Evolutionary conservation across 2,329 filamentous ascomycete genomes (phyloP).

Genomic region (Metarhizium sp.): DNA sequence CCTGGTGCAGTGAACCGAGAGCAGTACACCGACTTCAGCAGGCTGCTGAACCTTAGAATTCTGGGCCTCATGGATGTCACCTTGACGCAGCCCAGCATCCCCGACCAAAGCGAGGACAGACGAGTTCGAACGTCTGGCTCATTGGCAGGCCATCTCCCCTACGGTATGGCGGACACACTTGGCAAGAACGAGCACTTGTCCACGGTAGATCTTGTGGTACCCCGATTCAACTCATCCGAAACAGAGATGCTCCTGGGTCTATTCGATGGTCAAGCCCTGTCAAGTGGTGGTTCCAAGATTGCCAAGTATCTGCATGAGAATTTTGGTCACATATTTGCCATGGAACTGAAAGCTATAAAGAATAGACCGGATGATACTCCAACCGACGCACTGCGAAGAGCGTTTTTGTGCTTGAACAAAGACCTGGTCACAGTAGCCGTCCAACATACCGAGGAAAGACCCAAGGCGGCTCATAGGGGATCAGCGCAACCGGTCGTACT

Average conservation of each 20-base stretch:
- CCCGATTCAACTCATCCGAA: slow-evolving; percentile 81
- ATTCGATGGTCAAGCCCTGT: slow-evolving; percentile 88
- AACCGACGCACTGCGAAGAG: slow-evolving; percentile 71
- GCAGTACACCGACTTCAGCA: slow-evolving; percentile 78
- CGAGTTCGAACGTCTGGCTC: slow-evolving; percentile 97
- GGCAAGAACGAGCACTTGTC: slow-evolving; percentile 91
- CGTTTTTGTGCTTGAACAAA: slow-evolving; percentile 87
- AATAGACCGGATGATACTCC: slow-evolving; percentile 62
- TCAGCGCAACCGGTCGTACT: slow-evolving; percentile 67
- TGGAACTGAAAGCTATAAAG: slow-evolving; percentile 70
- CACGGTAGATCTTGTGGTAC: slow-evolving; percentile 90
- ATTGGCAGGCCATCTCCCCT: slow-evolving; percentile 78
- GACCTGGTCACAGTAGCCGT: slow-evolving; percentile 80
- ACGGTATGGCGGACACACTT: slow-evolving; percentile 94
- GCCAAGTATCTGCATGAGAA: slow-evolving; percentile 96
- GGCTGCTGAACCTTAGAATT: slow-evolving; percentile 72
- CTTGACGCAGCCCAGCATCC: slow-evolving; percentile 83
- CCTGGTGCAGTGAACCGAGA: slow-evolving; percentile 47
- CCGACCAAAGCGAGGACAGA: slow-evolving; percentile 89
- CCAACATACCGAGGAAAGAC: slow-evolving; percentile 68
- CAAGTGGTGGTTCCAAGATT: slow-evolving; percentile 85
- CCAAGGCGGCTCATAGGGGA: slow-evolving; percentile 56
- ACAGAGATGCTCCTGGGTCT: slow-evolving; percentile 87
- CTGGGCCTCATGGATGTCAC: slow-evolving; percentile 97
- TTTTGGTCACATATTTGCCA: slow-evolving; percentile 74